These are phyloP conservation scores for Metarhizium robertsii DNA, from an alignment of 2,329 filamentous ascomycete genomes.

Conservation along the genomic window DNA sequence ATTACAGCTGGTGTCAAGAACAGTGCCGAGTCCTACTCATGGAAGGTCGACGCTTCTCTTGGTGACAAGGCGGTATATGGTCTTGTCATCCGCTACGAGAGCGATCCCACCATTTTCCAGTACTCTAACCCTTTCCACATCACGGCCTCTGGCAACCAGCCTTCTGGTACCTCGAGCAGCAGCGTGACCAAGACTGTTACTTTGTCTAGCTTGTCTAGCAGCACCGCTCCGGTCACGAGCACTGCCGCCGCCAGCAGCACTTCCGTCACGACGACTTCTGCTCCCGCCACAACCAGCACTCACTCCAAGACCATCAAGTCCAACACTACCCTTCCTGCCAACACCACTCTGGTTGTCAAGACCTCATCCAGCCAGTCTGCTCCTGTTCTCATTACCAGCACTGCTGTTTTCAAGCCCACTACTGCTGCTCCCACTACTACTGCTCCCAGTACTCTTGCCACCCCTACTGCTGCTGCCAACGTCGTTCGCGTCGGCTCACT, in stretches of 20 bases:
- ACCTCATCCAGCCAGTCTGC: slow-evolving; percentile 7
- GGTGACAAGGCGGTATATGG: slow-evolving; percentile 44
- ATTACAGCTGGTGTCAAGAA: slow-evolving; percentile 37
- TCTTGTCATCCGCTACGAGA: slow-evolving; percentile 42
- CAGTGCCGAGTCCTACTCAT: slow-evolving; percentile 29
- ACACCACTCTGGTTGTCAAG: slow-evolving; percentile 13
- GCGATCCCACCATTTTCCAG: slow-evolving; percentile 42
- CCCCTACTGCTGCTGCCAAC: slow-evolving; percentile 12
- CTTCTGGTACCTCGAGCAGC: slow-evolving; percentile 12
- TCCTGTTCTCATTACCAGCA: background rate
- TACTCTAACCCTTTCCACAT: slow-evolving; percentile 55
- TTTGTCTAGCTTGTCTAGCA: slow-evolving; percentile 12
- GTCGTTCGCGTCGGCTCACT: slow-evolving; percentile 28
- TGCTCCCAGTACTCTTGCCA: background rate
- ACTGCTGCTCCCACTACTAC: background rate
- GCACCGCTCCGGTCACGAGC: slow-evolving; percentile 5
- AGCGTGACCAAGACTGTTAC: slow-evolving; percentile 23
- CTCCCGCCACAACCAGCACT: background rate
- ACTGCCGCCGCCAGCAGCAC: too few relatives aligned
- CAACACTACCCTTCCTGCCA: slow-evolving; percentile 8
- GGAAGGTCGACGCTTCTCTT: slow-evolving; percentile 31
- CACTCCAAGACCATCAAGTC: background rate
- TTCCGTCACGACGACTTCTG: background rate
- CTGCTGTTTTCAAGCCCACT: too few relatives aligned
- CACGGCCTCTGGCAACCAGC: slow-evolving; percentile 17